Conservation (phyloP, 1,284 basidiomycete genomes). For the Somion occarium region DNA sequence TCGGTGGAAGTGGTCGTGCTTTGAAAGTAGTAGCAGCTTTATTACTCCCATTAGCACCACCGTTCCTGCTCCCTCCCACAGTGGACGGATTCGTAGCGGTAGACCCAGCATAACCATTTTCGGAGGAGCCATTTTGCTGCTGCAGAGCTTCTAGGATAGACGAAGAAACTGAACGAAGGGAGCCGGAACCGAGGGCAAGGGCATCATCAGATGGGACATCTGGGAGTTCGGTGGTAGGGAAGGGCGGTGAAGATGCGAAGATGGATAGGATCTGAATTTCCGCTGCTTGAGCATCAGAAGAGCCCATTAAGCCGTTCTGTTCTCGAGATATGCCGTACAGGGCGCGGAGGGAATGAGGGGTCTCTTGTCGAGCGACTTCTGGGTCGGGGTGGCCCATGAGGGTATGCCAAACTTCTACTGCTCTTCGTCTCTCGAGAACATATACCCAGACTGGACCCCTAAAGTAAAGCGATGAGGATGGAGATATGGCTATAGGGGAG, state of each 20-base stretch:
- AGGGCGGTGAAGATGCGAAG: constrained; percentile 75
- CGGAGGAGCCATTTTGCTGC: constrained; percentile 27
- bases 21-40: constrained; percentile 41
- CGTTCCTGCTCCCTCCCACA: constrained; percentile 11
- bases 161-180: constrained; percentile 42
- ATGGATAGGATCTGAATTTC: constrained; percentile 72
- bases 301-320: constrained; percentile 69
- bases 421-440: constrained; percentile 72
- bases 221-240: constrained; percentile 62
- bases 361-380: constrained; percentile 43
- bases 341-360: constrained; percentile 63
- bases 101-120: constrained; percentile 33
- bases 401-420: constrained; percentile 70
- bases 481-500: constrained; percentile 5
- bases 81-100: constrained; percentile 37
- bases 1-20: constrained; percentile 67
- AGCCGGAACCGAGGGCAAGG: constrained; percentile 14
- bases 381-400: constrained; percentile 68
- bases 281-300: constrained; percentile 55
- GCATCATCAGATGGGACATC: constrained; percentile 26
- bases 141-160: constrained; percentile 43
- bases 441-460: constrained; percentile 85
- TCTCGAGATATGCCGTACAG: constrained; percentile 49
- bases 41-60: not conserved
- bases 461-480: constrained; percentile 3